Evolutionary conservation across 73 alveolate species (phyloP).

Genomic region (Effrenium voratum): DNA sequence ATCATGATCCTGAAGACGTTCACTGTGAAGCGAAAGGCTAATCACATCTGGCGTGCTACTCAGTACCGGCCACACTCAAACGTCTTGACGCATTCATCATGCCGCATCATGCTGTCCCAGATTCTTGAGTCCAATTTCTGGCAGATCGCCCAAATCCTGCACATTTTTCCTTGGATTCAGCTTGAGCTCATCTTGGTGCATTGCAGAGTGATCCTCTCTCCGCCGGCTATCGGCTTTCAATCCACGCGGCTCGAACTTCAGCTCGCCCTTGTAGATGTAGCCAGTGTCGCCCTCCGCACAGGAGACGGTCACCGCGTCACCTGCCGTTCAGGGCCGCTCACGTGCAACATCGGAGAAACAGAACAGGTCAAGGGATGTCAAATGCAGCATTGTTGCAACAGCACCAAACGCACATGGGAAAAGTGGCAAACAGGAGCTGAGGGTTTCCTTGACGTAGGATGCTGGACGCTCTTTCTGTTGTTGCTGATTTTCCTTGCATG

Average conservation of each 20-base stretch:
- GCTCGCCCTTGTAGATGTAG: slow-evolving; percentile 90
- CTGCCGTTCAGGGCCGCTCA: not conserved
- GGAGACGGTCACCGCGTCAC: slow-evolving; percentile 95
- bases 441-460: no score
- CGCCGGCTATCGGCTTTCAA: no score
- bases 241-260: slow-evolving; percentile 51
- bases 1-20: slow-evolving; percentile 61
- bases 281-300: slow-evolving; percentile 96
- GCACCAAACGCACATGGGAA: no score
- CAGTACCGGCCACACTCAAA: not conserved
- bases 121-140: slow-evolving; percentile 51
- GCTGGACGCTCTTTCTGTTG: no score
- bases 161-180: slow-evolving; percentile 15
- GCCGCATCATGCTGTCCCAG: not conserved
- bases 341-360: no score
- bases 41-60: not conserved
- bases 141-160: slow-evolving; percentile 73
- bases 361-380: no score
- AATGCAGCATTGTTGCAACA: no score
- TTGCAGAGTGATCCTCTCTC: no score
- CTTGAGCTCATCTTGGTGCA: not conserved
- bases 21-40: not conserved
- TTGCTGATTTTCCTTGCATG: no score
- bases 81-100: not conserved
- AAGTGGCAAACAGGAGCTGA: no score